Evolutionary conservation across 345 rosid species (phyloP), one percentile per base, ranked within the genome.

Genomic region (Ailanthus altissimus): DNA sequence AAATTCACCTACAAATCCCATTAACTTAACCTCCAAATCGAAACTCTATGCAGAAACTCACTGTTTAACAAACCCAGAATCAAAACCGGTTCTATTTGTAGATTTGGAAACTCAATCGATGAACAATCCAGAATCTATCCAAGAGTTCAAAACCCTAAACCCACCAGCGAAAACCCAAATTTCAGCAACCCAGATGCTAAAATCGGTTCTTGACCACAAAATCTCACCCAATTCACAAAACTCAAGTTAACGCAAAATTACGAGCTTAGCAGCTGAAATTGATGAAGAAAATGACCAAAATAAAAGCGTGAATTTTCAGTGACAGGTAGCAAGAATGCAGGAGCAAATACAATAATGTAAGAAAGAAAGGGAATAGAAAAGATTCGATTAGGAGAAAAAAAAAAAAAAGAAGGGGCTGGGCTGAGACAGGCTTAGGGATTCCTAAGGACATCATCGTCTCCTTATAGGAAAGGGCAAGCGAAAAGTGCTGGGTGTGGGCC

Each of bases 401-500:
- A 5, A 50, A 16, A 50, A 50, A 38, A n/a, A 43, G 18, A 28
- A 1, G 69, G 45, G 5, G 14, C 12, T 23, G 16, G 38, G 49
- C 13, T 74, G 14, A 23, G 2, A 16, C 28, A n/a, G 3, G 2
- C 13, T 56, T 74, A 78, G 81, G 78, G 63, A 56, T 70, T 82
- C 70, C 70, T 2, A 28, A 49, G 68, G 36, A 53, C 42, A 36
- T 6, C n/a, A 7, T 32, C 46, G 77, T 10, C 46, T 1, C 2
- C 3, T 21, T 20, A 45, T 60, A 40, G 62, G 58, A 62, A 13
- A 84, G 66, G 58, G 61, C 42, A 50, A 67, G 21, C 15, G 21
- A 61, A 85, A 83, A 73, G 87, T 18, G 81, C 79, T 59, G 10
- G 69, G 36, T 46, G 16, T 71, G 81, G 87, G 79, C 53, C 81